These are phyloP conservation scores for Arthrinium phaeospermum DNA, from an alignment of 2,329 filamentous ascomycete genomes.

Conservation along the genomic window DNA sequence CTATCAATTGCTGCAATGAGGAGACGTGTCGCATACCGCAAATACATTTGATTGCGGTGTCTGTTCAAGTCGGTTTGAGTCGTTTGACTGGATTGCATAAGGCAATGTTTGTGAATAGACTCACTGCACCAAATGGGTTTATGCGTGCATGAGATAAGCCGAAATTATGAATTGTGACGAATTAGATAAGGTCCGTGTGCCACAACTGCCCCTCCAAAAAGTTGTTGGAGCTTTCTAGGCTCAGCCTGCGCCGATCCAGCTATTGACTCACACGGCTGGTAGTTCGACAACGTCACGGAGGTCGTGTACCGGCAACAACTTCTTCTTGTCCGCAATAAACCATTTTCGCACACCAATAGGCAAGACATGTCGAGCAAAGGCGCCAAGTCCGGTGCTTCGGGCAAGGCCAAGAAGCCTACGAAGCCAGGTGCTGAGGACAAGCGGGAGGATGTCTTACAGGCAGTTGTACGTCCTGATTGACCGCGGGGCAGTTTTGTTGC, in stretches of 20 bases:
- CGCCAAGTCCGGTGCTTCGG: conserved; percentile 34
- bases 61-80: too few species aligned
- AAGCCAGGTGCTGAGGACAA: conserved; percentile 59
- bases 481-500: conserved; percentile 27
- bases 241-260: background rate
- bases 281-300: conserved; percentile 15
- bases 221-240: conserved; percentile 11
- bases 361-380: conserved; percentile 7
- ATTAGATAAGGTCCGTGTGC: conserved; percentile 11
- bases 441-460: conserved; percentile 62
- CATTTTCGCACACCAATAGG: background rate
- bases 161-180: conserved; percentile 1
- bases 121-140: background rate
- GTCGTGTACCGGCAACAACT: background rate
- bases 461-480: conserved; percentile 35
- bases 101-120: background rate
- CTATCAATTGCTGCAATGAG: background rate
- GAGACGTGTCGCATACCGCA: background rate
- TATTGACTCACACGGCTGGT: background rate
- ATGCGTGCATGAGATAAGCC: conserved; percentile 7
- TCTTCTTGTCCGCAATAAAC: background rate
- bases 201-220: conserved; percentile 19
- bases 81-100: background rate
- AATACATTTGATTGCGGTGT: too few species aligned
- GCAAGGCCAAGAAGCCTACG: conserved; percentile 59